These are phyloP conservation scores for Stellera chamaejasme DNA, from an alignment of 345 rosid genomes.

Conservation along the genomic window DNA sequence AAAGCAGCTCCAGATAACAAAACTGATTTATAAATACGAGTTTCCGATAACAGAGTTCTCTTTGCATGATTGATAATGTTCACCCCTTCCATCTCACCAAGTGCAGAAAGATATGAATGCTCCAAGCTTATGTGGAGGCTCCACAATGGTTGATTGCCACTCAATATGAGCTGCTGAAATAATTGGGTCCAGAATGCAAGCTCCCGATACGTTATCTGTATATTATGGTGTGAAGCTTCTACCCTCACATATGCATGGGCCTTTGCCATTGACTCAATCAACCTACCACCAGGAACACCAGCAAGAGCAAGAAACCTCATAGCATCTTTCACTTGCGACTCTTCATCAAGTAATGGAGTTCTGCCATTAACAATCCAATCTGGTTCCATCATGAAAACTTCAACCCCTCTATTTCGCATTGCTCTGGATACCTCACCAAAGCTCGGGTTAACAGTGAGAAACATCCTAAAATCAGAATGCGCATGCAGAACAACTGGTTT, in stretches of 20 bases:
- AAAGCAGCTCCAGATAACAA: constrained; percentile 25
- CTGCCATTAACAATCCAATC: constrained; percentile 59
- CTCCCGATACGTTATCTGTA: constrained; percentile 69
- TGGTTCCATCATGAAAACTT: constrained; percentile 88
- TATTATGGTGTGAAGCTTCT: constrained; percentile 40
- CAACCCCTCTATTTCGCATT: constrained; percentile 97
- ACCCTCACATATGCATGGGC: constrained; percentile 68
- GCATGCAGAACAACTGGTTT: constrained; percentile 69
- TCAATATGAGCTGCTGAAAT: constrained; percentile 65
- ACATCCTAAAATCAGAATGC: constrained; percentile 81
- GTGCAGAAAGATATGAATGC: constrained; percentile 79
- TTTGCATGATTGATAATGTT: constrained; percentile 49
- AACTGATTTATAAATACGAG: constrained; percentile 20
- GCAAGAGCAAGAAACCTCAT: constrained; percentile 63
- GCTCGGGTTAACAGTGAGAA: constrained; percentile 80
- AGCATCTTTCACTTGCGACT: constrained; percentile 49
- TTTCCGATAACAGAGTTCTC: constrained; percentile 33
- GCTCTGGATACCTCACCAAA: constrained; percentile 94
- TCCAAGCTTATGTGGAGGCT: constrained; percentile 88
- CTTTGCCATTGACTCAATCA: constrained; percentile 78
- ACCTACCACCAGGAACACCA: constrained; percentile 53
- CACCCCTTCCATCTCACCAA: constrained; percentile 61
- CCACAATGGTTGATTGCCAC: constrained; percentile 68
- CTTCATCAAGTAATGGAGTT: constrained; percentile 28
- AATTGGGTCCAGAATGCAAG: constrained; percentile 81